Evolutionary conservation across 2,329 filamentous ascomycete genomes (phyloP), one percentile per base, ranked within the genome.

Genomic region (Botrytis fragariae): DNA sequence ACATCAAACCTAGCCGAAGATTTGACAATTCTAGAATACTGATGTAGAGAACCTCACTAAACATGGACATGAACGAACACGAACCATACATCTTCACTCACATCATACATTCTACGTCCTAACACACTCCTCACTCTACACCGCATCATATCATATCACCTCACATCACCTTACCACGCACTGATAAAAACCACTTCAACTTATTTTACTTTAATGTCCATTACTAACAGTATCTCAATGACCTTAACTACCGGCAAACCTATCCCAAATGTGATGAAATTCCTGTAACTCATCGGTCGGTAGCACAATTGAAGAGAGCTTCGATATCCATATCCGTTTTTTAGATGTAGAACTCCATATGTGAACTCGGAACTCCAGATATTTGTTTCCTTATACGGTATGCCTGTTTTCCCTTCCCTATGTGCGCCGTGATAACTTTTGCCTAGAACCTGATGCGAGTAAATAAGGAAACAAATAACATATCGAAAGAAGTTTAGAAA

Each of bases 401-500:
- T n/a, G 48, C 39, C 39, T 45, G 18, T 35, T 18, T 54, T 54
- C 4, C 62, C 18, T 12, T 45, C 9, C n/a, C 22, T 45, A 2
- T 45, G 14, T 32, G 42, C 62, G 42, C n/a, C 62, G n/a, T 64
- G 4, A 14, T 25, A 12, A 16, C 3, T 2, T 45, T 45, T 8
- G 14, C 29, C 2, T 3, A 20, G 16, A 9, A 25, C 1, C 6
- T 16, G 18, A 16, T 29, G 10, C 16, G 29, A 20, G 3, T 32
- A 29, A 2, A 59, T 2, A 2, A 59, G 29, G 9, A 10, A 32
- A 35, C 16, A 2, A 59, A 4, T 32, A 20, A 32, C 12, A 2
- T n/a, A 0, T n/a, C 14, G 12, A 1, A n/a, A n/a, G 12, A 25
- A 54, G 12, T n/a, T n/a, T 12, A 6, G 22, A n/a, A 14, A n/a